Evolutionary conservation across 1,284 basidiomycete species (phyloP).

Genomic region (Termitomyces sp.): DNA sequence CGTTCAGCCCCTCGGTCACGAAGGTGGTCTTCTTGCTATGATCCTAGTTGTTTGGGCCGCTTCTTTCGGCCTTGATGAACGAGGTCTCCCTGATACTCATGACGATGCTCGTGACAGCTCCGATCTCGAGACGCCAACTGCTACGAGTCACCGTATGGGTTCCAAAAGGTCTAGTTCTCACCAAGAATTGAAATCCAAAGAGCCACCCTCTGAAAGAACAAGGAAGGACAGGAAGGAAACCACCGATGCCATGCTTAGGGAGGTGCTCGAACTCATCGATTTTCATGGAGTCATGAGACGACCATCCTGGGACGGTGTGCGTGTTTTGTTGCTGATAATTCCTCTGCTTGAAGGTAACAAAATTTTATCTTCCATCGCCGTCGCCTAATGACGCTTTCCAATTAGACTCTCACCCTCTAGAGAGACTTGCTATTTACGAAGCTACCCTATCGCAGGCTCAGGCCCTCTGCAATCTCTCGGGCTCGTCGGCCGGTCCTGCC

Average conservation of each 20-base stretch:
- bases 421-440: constrained; percentile 39
- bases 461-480: constrained; percentile 55
- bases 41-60: constrained; percentile 80
- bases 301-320: constrained; percentile 82
- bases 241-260: constrained; percentile 57
- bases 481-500: constrained; percentile 32
- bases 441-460: constrained; percentile 51
- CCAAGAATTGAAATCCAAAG: constrained; percentile 14
- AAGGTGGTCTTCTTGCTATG: constrained; percentile 64
- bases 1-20: constrained; percentile 45
- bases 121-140: constrained; percentile 16
- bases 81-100: constrained; percentile 40
- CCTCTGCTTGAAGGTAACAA: constrained; percentile 77
- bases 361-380: background rate
- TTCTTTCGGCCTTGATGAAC: constrained; percentile 80
- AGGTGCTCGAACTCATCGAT: constrained; percentile 76
- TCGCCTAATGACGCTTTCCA: constrained; percentile 1
- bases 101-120: constrained; percentile 12
- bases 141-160: constrained; percentile 6
- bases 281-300: constrained; percentile 72
- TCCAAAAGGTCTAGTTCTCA: constrained; percentile 9
- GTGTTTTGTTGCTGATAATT: constrained; percentile 69
- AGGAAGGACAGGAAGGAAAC: constrained; percentile 33
- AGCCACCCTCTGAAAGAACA: constrained; percentile 14
- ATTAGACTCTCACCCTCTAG: constrained; percentile 36